Base-by-base conservation (phyloP, 2,329 filamentous ascomycete species). In the Penicillium sp. region DNA sequence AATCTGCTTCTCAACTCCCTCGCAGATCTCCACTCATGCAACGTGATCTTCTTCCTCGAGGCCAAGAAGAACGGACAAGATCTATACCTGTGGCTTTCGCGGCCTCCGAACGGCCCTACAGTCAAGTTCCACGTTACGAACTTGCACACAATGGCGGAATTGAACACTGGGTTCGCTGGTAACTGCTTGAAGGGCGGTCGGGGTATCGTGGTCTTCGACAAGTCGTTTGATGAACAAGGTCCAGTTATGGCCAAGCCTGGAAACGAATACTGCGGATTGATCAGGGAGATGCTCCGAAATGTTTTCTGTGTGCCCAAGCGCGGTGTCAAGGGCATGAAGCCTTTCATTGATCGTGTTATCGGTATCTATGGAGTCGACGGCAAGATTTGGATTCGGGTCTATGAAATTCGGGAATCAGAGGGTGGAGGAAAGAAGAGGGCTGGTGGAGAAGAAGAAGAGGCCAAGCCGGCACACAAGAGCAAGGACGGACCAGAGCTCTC, bases 151-250 rank as follows among this genome's bases (percentile, higher is more conserved):
- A 97, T 96, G 92, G 92, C 94, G 73, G 95, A 99, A 78, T 84
- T 99, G 41, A 92, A 97, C 74, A 72, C 76, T 21, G 77, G 76
- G 3, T 98, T 99, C 77, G 93, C 93, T 17, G 95, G 95, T 58
- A 99, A 99, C 83, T 97, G 93, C 76, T 83, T 98, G 64, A 97
- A 97, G 80, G 95, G 95, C 62, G 95, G 92, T 30, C 85, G 95
- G 41, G 94, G 95, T 1, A 84, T 99, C 45, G 88, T 99, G 60
- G 95, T 92, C 41, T 99, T 99, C 77, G 95, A 98, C 76, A 86
- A 87, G 57, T 87, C 88, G 19, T 99, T 99, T 79, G 91, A 96
- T 64, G 86, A 85, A 68, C 85, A 91, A 71, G 91, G 75, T 6
- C 75, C 93, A 2, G 88, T 97, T 73, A 88, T 96, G 59, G 84